A percentile compares a stretch with the other conserved stretches of the same genome.
These are phyloP conservation scores for Magnolia sinica DNA, from an alignment of 164 flowering plant genomes.

Conservation along the genomic window DNA sequence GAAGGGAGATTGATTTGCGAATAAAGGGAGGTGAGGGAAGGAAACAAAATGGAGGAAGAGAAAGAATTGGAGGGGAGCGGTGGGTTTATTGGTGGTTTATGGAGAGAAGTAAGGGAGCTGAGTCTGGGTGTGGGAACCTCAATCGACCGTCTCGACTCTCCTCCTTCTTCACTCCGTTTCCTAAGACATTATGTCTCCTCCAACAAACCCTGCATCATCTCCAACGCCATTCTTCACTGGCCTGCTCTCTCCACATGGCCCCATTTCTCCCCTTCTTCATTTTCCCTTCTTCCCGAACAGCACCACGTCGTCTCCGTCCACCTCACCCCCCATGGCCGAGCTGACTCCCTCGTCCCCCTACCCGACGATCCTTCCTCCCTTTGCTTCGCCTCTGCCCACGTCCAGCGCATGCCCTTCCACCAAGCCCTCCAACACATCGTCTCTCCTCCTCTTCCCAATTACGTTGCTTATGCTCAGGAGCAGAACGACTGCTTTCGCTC, in stretches of 20 bases:
- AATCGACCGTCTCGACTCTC: slow-evolving; percentile 46
- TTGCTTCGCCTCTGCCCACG: slow-evolving; percentile 79
- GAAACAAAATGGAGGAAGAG: too few species aligned
- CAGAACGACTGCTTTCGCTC: slow-evolving; percentile 83
- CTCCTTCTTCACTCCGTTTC: slow-evolving; percentile 74
- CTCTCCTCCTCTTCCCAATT: slow-evolving; percentile 5
- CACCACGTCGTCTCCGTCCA: slow-evolving; percentile 47
- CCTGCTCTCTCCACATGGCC: slow-evolving; percentile 61
- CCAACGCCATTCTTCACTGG: slow-evolving; percentile 74
- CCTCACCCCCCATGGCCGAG: slow-evolving; percentile 54
- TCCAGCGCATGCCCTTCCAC: slow-evolving; percentile 43
- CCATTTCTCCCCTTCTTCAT: slow-evolving; percentile 36
- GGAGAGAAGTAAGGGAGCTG: slow-evolving; percentile 81
- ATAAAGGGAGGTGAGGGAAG: too few species aligned
- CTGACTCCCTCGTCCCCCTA: slow-evolving; percentile 45
- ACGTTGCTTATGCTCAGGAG: slow-evolving; percentile 79
- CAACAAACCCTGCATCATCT: slow-evolving; percentile 84
- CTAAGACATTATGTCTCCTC: slow-evolving; percentile 63
- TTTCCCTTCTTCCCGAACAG: slow-evolving; percentile 31
- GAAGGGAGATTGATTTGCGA: too few species aligned
- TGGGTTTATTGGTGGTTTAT: slow-evolving; percentile 45
- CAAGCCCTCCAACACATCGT: slow-evolving; percentile 25
- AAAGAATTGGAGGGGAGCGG: too few species aligned
- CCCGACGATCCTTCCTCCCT: slow-evolving; percentile 24
- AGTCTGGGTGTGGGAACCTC: slow-evolving; percentile 43